Percentiles rank a stretch among this genome's conserved stretches.
Evolutionary conservation across 495 filamentous ascomycete genomes (phyloP).

Genomic region (Hypoxylon rickii): DNA sequence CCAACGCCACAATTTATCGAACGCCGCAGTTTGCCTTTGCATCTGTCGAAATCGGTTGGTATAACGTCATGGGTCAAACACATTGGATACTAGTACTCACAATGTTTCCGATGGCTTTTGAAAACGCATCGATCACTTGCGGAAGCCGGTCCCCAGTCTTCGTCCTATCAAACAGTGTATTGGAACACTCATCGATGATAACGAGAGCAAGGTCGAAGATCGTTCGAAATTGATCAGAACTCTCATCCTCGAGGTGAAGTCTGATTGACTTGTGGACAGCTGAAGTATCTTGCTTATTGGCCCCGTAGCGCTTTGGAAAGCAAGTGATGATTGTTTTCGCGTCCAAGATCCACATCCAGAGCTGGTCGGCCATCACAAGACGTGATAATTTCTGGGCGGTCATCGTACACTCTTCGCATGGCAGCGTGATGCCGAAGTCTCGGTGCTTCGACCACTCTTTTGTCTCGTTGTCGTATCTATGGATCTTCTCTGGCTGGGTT

Average conservation of each 20-base stretch:
- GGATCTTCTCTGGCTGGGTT: conserved; percentile 31
- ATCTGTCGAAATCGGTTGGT: conserved; percentile 45
- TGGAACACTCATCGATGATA: conserved; percentile 67
- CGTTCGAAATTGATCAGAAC: conserved; percentile 65
- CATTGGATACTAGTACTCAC: conserved; percentile 30
- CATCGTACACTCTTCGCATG: conserved; percentile 37
- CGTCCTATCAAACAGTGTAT: conserved; percentile 65
- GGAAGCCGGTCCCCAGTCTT: conserved; percentile 62
- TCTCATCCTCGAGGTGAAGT: conserved; percentile 28
- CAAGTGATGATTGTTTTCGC: conserved; percentile 68
- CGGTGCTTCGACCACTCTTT: conserved; percentile 26
- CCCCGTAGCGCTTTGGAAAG: conserved; percentile 69
- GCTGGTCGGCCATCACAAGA: conserved; percentile 76
- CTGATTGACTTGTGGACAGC: conserved; percentile 67
- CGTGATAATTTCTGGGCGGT: conserved; percentile 56
- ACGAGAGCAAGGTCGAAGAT: conserved; percentile 69
- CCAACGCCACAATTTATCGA: conserved; percentile 44
- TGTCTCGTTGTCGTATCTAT: conserved; percentile 1
- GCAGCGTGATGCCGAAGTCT: conserved; percentile 1
- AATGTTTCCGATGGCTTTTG: conserved; percentile 52
- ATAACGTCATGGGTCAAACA: not conserved
- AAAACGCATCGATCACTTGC: conserved; percentile 72
- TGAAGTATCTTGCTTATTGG: conserved; percentile 67
- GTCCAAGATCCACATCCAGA: conserved; percentile 77
- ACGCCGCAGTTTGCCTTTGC: conserved; percentile 42